Base-by-base conservation (phyloP, 225 moss, liverwort and hornwort species). In the Sphagnum tenellum region DNA sequence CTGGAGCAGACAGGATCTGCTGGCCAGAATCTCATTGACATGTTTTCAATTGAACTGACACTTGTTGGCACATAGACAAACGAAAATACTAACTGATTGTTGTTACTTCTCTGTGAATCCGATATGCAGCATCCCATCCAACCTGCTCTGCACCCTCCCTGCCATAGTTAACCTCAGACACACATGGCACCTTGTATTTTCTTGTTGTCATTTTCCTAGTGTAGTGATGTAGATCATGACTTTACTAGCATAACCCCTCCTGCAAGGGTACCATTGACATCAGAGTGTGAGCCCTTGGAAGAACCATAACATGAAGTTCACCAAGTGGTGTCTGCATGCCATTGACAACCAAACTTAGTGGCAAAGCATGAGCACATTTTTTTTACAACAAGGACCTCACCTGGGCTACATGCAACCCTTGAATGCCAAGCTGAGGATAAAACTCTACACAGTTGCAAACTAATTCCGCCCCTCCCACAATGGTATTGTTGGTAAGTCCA, bases 21-120 rank as follows among this genome's bases (percentile, higher is more conserved):
- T 72, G 65, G 44, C 78, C 64, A 57, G 57, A 4, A 50, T 51
- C 74, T 64, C 72, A 71, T 4, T 2, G 5, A 59, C 80, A 65
- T 66, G 63, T 5, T 63, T 74, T 71, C 63, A 69, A 14, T 60
- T 70, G 81, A n/a, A 79, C 67, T 66, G 76, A 74, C 9, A 76
- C 69, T 74, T 81, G 74, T 76, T 72, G 73, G 57, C 78, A 64
- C 61, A 78, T 67, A 87, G 78, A 53, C 73, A 70, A 63, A 80
- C 74, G 61, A 87, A 81, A 49, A 56, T 73, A 45, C 68, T 57
- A 57, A 77, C 87, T 0, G 87, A 81, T 60, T 84, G 81, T 74
- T 81, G 70, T 44, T 84, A 84, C 61, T 84, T 78, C 68, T 87
- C 87, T 52, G 87, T 87, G 70, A 87, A 72, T 50, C 87, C 87